Evolutionary conservation across 768 basidiomycete genomes (phyloP), one percentile per base, ranked within the genome.

Genomic region (Kwoniella shandongensis): DNA sequence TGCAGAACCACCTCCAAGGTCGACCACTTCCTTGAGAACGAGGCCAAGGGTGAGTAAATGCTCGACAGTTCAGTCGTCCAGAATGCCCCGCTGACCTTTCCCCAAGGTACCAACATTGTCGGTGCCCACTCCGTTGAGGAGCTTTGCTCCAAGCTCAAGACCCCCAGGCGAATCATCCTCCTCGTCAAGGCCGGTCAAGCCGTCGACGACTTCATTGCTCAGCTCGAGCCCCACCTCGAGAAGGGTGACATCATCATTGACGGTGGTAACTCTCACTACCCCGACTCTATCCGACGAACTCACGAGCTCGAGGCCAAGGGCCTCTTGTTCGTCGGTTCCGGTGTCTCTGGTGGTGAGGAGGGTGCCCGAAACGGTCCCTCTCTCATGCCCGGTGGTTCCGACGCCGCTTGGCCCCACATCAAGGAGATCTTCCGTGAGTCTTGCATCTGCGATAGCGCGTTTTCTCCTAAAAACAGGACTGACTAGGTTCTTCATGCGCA

Each of bases 331-430:
- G 94, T 99, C 69, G 96, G 96, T 61, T 92, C 91, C 54, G 96
- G 96, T 82, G 96, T 99, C 45, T 98, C 94, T 46, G 96, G 96
- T 70, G 96, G 96, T 79, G 96, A 99, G 80, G 96, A 98, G 79
- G 96, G 96, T 79, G 96, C 96, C 62, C 87, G 96, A 54, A 73
- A 94, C 76, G 96, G 96, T 42, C 96, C 96, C 56, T 97, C 93
- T 46, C 86, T 99, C 78, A 99, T 99, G 96, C 96, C 96, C 60
- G 96, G 96, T 81, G 96, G 96, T 70, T 90, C 89, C 38, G 73
- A 85, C 48, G 88, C 85, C 64, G 96, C 96, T 29, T 99, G 96
- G 96, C 91, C 91, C 23, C 82, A 83, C 66, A 97, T 99, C 81
- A 93, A 97, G 83, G 84, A 90, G 62, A 98, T 99, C 73, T 99